phyloP scores from a whole-genome alignment of 306 rosid species.

The Malus sieversii region DNA sequence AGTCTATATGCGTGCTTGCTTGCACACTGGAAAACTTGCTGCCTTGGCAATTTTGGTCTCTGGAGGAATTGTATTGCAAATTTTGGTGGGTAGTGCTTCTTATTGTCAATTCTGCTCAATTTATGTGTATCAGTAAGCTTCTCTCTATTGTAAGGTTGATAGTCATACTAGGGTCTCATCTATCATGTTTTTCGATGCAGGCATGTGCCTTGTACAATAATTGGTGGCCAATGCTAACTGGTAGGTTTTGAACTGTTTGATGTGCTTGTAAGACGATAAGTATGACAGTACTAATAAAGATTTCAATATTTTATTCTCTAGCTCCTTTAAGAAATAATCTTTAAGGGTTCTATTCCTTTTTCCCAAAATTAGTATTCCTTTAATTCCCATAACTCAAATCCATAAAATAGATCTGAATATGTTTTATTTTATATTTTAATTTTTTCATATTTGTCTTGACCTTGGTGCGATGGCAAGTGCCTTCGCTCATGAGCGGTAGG shows the following conservation, averaged over 20 bases:
- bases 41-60: constrained; percentile 76
- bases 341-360: background rate
- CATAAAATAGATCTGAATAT: background rate
- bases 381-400: background rate
- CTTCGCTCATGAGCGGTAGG: too few species aligned
- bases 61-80: constrained; percentile 78
- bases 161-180: constrained; percentile 3
- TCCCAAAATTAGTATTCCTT: background rate
- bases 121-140: background rate
- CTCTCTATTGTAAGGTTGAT: background rate
- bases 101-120: background rate
- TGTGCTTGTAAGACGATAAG: background rate
- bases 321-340: background rate
- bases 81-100: constrained; percentile 56
- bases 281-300: background rate
- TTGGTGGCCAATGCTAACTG: constrained; percentile 99
- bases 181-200: constrained; percentile 36
- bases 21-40: constrained; percentile 65
- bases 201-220: constrained; percentile 89
- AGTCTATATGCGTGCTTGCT: constrained; percentile 53
- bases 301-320: background rate
- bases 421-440: too few species aligned
- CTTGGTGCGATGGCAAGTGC: too few species aligned
- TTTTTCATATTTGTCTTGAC: background rate
- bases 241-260: constrained; percentile 28